A percentile compares a stretch with the other conserved stretches of the same genome.
These are phyloP conservation scores for Paraleonurus japonicus DNA, from an alignment of 257 asterid species.

Conservation along the genomic window DNA sequence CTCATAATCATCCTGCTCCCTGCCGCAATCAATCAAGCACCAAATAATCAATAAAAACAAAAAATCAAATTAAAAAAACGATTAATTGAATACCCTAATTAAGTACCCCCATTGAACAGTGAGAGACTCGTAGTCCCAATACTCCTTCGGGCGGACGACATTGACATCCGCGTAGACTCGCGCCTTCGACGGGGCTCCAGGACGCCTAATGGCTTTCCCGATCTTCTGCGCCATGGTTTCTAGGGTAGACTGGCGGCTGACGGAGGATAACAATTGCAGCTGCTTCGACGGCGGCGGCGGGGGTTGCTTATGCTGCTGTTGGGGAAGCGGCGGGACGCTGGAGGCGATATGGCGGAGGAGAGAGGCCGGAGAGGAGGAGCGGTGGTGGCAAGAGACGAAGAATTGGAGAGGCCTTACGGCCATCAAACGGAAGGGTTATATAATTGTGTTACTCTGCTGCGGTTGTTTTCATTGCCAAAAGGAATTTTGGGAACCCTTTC, in stretches of 20 bases:
- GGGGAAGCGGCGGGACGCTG: slow-evolving; percentile 29
- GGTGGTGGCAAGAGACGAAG: slow-evolving; percentile 47
- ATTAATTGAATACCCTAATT: slow-evolving; percentile 8
- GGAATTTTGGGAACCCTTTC: slow-evolving; percentile 21
- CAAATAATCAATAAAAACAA: neutral
- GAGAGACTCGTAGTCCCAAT: slow-evolving; percentile 92
- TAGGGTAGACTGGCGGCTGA: slow-evolving; percentile 34
- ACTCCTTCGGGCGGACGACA: slow-evolving; percentile 85
- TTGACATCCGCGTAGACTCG: slow-evolving; percentile 78
- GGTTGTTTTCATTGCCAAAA: slow-evolving; percentile 11
- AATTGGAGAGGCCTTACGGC: slow-evolving; percentile 80
- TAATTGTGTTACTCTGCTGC: slow-evolving; percentile 21
- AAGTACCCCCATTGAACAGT: slow-evolving; percentile 94
- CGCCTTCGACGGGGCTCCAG: slow-evolving; percentile 85
- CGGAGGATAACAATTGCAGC: slow-evolving; percentile 32
- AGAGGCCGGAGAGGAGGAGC: slow-evolving; percentile 25
- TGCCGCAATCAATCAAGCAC: slow-evolving; percentile 41
- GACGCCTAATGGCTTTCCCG: slow-evolving; percentile 81
- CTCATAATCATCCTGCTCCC: slow-evolving; percentile 95
- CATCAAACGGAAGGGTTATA: slow-evolving; percentile 55
- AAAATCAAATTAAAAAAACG: neutral
- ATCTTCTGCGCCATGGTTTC: slow-evolving; percentile 86
- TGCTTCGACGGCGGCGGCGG: slow-evolving; percentile 22
- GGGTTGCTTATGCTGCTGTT: slow-evolving; percentile 9
- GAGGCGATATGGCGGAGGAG: slow-evolving; percentile 40